Base-by-base conservation (phyloP, 495 filamentous ascomycete genomes). In the Penicillium lividum region DNA sequence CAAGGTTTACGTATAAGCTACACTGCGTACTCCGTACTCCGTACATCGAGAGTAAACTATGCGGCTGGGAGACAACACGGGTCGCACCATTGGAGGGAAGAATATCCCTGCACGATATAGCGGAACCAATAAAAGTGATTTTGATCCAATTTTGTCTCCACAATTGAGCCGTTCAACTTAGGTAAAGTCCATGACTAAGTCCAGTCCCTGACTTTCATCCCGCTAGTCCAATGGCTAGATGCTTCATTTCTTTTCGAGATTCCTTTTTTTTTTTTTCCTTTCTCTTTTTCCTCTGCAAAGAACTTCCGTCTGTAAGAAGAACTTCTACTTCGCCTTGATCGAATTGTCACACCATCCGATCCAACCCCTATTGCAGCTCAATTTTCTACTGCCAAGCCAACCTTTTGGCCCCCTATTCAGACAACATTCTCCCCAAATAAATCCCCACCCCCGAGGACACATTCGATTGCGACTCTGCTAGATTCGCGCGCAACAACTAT, bases 351-450 rank as follows among this genome's bases (percentile, higher is more conserved):
- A 5, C 15, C 38, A 22, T 22, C 15, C 38, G 15, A 40, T n/a
- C 38, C 10, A 7, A 3, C 7, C 13, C 15, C 38, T n/a, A 15
- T 11, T 40, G 38, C 38, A 40, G 38, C 15, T 16, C 10, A 4
- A 16, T 40, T 40, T n/a, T 40, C 38, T 45, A 18, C n/a, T 28
- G 16, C 43, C 53, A 47, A 25, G 38, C 29, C 25, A n/a, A 49
- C 5, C 46, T 15, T 31, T 49, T 15, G 53, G 29, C 53, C 53
- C 53, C 53, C 53, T 55, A 55, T 55, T 44, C 50, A 16, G 27
- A 50, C 15, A 16, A 40, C 48, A 1, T 9, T 13, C 33, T 36
- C n/a, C 52, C 52, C 52, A 38, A 18, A 43, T 16, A 44, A 54
- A 43, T 33, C 40, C 52, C 25, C 52, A 54, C 52, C 40, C 25